phyloP scores from a whole-genome alignment of 176 grass and related monocot species.

The Tillandsia leiboldiana region DNA sequence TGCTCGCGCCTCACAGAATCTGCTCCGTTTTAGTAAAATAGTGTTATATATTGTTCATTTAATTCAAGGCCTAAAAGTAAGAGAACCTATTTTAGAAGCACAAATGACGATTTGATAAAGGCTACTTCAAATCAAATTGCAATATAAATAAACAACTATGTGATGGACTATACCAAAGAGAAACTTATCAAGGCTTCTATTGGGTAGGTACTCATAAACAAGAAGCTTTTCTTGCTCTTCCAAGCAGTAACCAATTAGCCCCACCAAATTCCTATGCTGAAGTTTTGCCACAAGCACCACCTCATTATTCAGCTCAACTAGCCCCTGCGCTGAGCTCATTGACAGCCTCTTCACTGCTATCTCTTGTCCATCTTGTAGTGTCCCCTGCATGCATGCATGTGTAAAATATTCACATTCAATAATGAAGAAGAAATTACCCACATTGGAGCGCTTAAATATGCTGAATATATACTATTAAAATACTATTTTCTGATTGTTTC shows the following conservation, averaged over 20 bases:
- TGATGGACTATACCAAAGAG: constrained; percentile 12
- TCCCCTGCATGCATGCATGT: not conserved
- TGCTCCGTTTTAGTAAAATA: not conserved
- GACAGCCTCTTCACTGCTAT: constrained; percentile 10
- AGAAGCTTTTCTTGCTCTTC: not conserved
- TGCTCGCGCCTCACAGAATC: not conserved
- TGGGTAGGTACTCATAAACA: constrained; percentile 2
- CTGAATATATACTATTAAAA: not conserved
- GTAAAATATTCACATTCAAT: not conserved
- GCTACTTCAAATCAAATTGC: not conserved
- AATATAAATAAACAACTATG: not conserved
- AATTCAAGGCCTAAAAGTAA: not conserved
- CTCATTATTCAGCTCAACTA: constrained; percentile 34
- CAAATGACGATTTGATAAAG: not conserved
- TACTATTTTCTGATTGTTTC: too few species aligned
- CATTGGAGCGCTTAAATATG: not conserved
- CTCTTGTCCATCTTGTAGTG: not conserved
- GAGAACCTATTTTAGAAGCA: not conserved
- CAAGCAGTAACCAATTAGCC: constrained; percentile 21
- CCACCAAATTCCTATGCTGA: constrained; percentile 49
- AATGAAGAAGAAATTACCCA: not conserved
- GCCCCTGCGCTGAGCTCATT: constrained; percentile 8
- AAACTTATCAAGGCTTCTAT: constrained; percentile 40
- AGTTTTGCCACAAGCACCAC: constrained; percentile 40
- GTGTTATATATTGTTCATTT: not conserved